Conservation (phyloP, 2,329 filamentous ascomycete species). For the Beauveria caledonica region DNA sequence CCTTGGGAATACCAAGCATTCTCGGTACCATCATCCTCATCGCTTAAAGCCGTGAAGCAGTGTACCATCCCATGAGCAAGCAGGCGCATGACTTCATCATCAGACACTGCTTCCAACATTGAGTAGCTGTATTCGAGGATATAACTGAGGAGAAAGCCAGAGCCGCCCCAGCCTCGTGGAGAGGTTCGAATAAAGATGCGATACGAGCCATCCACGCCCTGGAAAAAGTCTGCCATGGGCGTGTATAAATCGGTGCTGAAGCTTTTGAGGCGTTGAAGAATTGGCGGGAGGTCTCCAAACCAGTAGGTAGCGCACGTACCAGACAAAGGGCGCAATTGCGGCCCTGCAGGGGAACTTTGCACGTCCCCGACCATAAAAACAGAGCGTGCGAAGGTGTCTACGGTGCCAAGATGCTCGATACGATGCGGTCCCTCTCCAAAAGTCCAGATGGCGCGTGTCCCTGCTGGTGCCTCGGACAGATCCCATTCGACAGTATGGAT, state of each 20-base stretch:
- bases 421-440: conserved; percentile 14
- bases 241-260: conserved; percentile 14
- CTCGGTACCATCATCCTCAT: conserved; percentile 12
- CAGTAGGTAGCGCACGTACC: conserved; percentile 12
- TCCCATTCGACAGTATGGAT: conserved; percentile 12
- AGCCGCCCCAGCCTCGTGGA: conserved; percentile 9
- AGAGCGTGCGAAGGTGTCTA: conserved; percentile 10
- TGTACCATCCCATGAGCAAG: conserved; percentile 16
- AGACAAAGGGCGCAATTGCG: neutral
- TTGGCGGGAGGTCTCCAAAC: conserved; percentile 13
- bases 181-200: conserved; percentile 14
- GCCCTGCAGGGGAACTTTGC: conserved; percentile 5
- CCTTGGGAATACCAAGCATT: conserved; percentile 15
- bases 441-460: conserved; percentile 15
- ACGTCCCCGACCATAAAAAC: conserved; percentile 15
- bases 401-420: conserved; percentile 6
- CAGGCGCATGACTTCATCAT: conserved; percentile 6
- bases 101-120: neutral
- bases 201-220: conserved; percentile 7
- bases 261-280: conserved; percentile 9
- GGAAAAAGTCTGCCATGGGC: conserved; percentile 11
- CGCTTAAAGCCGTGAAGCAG: conserved; percentile 9
- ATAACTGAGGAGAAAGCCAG: conserved; percentile 12
- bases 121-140: conserved; percentile 13
- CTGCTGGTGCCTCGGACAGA: conserved; percentile 9